phyloP scores from a whole-genome alignment of 768 basidiomycete species.

The Pleurotus tuber-regium region DNA sequence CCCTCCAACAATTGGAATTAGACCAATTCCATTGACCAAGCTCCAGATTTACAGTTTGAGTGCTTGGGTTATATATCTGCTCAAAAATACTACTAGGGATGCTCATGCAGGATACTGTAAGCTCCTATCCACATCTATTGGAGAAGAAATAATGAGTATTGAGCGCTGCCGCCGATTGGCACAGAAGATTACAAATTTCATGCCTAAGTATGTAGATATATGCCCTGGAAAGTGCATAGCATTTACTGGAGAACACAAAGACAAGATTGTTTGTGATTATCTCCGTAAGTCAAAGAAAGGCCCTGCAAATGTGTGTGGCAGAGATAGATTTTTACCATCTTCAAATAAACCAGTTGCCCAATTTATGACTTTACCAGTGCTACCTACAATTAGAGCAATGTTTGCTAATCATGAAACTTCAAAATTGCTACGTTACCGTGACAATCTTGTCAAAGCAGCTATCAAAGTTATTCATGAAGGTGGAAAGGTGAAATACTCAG shows the following conservation, averaged over 20 bases:
- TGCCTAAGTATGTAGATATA: constrained; percentile 19
- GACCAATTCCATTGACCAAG: constrained; percentile 6
- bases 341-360: constrained; percentile 19
- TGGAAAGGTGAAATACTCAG: constrained; percentile 18
- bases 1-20: not conserved
- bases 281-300: constrained; percentile 15
- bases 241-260: constrained; percentile 20
- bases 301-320: constrained; percentile 12
- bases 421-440: constrained; percentile 20
- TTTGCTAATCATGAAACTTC: constrained; percentile 26
- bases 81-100: constrained; percentile 19
- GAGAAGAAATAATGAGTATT: constrained; percentile 18
- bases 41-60: constrained; percentile 14
- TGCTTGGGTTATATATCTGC: constrained; percentile 20
- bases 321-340: constrained; percentile 1
- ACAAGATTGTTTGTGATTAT: constrained; percentile 14
- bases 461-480: constrained; percentile 17
- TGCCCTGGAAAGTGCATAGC: constrained; percentile 24
- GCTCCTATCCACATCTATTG: constrained; percentile 15
- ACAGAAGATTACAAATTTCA: constrained; percentile 15
- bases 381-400: constrained; percentile 22
- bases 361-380: constrained; percentile 19
- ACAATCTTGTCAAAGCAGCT: constrained; percentile 18
- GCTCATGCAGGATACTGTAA: constrained; percentile 20
- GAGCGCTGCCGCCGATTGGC: constrained; percentile 17